phyloP scores from a whole-genome alignment of 2,329 filamentous ascomycete species.

The Pseudofabraea citricarpa region DNA sequence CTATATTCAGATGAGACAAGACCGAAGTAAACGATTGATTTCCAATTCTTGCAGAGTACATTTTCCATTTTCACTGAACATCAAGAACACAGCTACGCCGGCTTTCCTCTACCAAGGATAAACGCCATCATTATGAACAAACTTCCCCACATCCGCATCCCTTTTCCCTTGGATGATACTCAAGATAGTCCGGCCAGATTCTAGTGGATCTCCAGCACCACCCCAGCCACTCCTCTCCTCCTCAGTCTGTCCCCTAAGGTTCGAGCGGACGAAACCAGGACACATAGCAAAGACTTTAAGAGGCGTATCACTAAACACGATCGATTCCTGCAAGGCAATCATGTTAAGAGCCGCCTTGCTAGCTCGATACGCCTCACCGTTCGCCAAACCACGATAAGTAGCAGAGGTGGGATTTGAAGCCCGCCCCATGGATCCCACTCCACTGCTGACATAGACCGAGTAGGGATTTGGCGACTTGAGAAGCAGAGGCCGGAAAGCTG shows the following conservation, averaged over 20 bases:
- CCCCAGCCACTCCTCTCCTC: constrained; percentile 17
- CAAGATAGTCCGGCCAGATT: constrained; percentile 32
- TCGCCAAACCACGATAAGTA: not conserved
- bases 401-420: too few species aligned
- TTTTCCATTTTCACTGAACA: too few species aligned
- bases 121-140: constrained; percentile 13
- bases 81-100: not conserved
- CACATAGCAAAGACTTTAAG: constrained; percentile 23
- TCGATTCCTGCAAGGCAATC: constrained; percentile 14
- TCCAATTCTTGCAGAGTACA: too few species aligned
- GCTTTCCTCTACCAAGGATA: constrained; percentile 12
- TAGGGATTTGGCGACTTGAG: constrained; percentile 9
- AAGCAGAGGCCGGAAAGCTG: constrained; percentile 7
- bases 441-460: constrained; percentile 43
- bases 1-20: too few species aligned
- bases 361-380: constrained; percentile 6
- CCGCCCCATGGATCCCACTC: constrained; percentile 5
- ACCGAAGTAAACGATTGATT: too few species aligned
- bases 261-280: constrained; percentile 26
- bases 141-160: constrained; percentile 13
- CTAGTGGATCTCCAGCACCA: constrained; percentile 24
- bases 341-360: constrained; percentile 13
- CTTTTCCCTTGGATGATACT: constrained; percentile 18
- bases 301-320: constrained; percentile 2
- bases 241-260: constrained; percentile 24